Conservation (phyloP, 805 yeast genomes). For the Lipomyces spencermartinsiae region DNA sequence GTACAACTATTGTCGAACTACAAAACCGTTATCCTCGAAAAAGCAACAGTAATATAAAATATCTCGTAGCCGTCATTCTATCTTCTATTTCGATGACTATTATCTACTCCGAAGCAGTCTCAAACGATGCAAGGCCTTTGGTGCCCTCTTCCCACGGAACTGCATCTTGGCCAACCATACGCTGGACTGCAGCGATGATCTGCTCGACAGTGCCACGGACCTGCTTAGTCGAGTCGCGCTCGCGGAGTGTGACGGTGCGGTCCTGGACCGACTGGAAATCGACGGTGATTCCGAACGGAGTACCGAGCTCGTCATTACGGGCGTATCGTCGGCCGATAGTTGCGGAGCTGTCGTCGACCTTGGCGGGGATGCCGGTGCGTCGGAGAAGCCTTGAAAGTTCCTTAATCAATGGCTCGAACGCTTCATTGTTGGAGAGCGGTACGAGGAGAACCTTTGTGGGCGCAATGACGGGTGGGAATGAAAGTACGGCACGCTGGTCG, state of each 20-base stretch:
- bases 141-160: conserved; percentile 88
- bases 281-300: conserved; percentile 97
- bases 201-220: conserved; percentile 88
- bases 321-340: conserved; percentile 98
- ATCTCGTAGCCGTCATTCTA: not conserved
- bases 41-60: not conserved
- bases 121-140: conserved; percentile 71
- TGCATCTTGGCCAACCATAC: conserved; percentile 70
- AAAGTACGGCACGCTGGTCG: conserved; percentile 83
- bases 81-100: not conserved
- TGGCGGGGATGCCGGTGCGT: conserved; percentile 84
- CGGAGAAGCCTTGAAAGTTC: conserved; percentile 75
- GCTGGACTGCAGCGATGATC: conserved; percentile 71
- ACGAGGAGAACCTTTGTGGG: conserved; percentile 97
- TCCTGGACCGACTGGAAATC: conserved; percentile 93
- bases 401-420: conserved; percentile 75
- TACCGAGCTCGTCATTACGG: conserved; percentile 97
- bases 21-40: not conserved
- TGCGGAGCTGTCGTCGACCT: conserved; percentile 95
- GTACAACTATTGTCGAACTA: not conserved
- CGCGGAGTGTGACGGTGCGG: conserved; percentile 90
- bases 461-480: conserved; percentile 94
- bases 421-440: conserved; percentile 86
- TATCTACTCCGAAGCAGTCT: conserved; percentile 47
- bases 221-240: conserved; percentile 95